A percentile compares a stretch with the other conserved stretches of the same genome.
phyloP scores from a whole-genome alignment of 2,329 filamentous ascomycete species.

The Hypoxylon sp. region DNA sequence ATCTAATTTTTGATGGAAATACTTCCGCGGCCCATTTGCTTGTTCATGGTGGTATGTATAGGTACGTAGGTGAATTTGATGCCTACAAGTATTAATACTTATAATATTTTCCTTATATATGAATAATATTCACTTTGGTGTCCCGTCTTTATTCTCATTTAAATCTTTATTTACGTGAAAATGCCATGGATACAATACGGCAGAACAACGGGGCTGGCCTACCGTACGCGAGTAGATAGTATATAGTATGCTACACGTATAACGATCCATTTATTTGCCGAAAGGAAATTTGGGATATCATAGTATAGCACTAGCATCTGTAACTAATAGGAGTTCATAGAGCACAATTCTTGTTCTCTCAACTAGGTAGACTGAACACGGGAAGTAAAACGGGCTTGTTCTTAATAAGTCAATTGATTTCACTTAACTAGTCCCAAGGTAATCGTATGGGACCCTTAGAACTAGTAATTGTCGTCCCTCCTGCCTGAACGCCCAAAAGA shows the following conservation, averaged over 20 bases:
- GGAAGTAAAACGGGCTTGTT: background rate
- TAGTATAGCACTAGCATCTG: background rate
- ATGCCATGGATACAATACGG: background rate
- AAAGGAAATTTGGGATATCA: background rate
- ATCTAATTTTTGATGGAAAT: no score
- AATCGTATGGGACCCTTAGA: slow-evolving; percentile 5
- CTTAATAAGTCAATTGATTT: slow-evolving; percentile 25
- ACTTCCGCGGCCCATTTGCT: no score
- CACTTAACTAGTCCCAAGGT: slow-evolving; percentile 24
- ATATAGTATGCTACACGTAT: background rate
- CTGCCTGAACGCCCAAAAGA: slow-evolving; percentile 39
- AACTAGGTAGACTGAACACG: background rate
- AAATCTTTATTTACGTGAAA: background rate
- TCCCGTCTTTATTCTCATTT: background rate
- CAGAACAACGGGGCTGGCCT: background rate
- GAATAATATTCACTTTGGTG: background rate
- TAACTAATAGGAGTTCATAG: background rate
- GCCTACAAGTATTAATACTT: background rate
- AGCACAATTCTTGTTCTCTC: background rate
- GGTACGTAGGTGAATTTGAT: no score
- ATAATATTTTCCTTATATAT: background rate
- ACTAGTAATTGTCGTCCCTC: slow-evolving; percentile 22
- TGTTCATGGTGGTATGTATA: no score
- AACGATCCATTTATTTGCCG: background rate
- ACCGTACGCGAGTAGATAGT: background rate